Conservation (phyloP, 2,329 filamentous ascomycete species). For the Cordyceps cateniannulata region DNA sequence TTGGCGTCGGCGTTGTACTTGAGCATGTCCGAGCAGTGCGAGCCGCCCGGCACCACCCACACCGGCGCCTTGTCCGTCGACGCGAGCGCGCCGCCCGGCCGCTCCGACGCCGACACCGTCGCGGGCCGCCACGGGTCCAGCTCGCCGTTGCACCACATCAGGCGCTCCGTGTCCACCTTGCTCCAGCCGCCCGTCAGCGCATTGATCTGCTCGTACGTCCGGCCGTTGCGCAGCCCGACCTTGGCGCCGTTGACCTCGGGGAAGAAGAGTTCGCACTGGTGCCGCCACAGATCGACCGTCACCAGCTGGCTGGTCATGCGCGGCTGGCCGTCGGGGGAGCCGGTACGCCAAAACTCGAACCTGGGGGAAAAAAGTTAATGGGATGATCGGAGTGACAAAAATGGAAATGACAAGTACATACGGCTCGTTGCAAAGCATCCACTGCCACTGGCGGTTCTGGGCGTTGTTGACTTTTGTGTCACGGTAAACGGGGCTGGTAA, state of each 20-base stretch:
- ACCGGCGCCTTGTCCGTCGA: constrained; percentile 39
- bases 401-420: constrained; percentile 24
- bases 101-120: constrained; percentile 1
- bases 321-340: constrained; percentile 37
- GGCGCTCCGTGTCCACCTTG: constrained; percentile 1
- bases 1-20: constrained; percentile 49
- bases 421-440: constrained; percentile 11
- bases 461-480: constrained; percentile 41
- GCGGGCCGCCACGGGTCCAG: constrained; percentile 9
- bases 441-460: constrained; percentile 45
- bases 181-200: constrained; percentile 8
- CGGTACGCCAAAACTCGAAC: constrained; percentile 5
- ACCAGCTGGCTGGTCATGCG: constrained; percentile 23
- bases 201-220: constrained; percentile 31
- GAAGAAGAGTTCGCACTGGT: constrained; percentile 5
- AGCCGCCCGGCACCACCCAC: constrained; percentile 30
- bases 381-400: background rate
- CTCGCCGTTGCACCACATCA: constrained; percentile 11
- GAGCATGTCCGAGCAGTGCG: constrained; percentile 59
- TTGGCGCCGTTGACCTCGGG: background rate
- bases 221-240: constrained; percentile 28
- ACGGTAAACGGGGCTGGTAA: constrained; percentile 41
- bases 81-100: constrained; percentile 25
- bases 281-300: background rate
- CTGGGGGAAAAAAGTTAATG: background rate